Evolutionary conservation across 2,329 filamentous ascomycete species (phyloP).

Genomic region (Cladorrhinum sp.): DNA sequence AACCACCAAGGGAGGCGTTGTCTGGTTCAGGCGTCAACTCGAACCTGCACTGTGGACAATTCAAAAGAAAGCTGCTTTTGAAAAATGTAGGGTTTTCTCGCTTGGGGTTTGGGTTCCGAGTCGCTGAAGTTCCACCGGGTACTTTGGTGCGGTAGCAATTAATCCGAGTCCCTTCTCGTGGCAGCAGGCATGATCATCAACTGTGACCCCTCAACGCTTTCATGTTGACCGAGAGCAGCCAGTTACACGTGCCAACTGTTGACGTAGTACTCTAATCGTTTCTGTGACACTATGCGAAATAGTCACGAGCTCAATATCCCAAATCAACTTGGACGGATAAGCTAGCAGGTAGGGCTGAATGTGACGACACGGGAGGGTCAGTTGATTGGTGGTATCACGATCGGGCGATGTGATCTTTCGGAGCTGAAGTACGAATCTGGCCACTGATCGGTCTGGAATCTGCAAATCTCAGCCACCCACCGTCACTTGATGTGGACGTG

Average conservation of each 20-base stretch:
- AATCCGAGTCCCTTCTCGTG: too few species aligned
- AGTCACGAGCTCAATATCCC: not conserved
- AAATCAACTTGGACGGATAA: not conserved
- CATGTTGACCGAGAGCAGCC: too few species aligned
- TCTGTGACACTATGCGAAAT: not conserved
- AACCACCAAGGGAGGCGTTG: too few species aligned
- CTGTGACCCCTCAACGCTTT: too few species aligned
- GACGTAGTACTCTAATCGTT: not conserved
- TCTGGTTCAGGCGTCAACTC: too few species aligned
- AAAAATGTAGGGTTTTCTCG: too few species aligned
- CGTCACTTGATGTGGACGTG: not conserved
- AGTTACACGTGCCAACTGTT: not conserved
- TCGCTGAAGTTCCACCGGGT: too few species aligned
- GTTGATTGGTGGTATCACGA: not conserved
- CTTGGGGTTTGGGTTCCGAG: too few species aligned
- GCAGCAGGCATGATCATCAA: too few species aligned
- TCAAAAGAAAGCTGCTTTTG: too few species aligned
- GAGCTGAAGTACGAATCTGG: not conserved
- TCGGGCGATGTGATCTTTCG: not conserved
- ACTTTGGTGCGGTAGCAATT: too few species aligned
- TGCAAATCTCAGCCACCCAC: not conserved
- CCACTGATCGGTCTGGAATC: not conserved
- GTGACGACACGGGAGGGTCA: not conserved
- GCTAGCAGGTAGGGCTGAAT: not conserved
- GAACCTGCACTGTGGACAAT: too few species aligned